Evolutionary conservation across 2,329 filamentous ascomycete species (phyloP), one percentile per base, ranked within the genome.

Genomic region (Monosporascus sp.): DNA sequence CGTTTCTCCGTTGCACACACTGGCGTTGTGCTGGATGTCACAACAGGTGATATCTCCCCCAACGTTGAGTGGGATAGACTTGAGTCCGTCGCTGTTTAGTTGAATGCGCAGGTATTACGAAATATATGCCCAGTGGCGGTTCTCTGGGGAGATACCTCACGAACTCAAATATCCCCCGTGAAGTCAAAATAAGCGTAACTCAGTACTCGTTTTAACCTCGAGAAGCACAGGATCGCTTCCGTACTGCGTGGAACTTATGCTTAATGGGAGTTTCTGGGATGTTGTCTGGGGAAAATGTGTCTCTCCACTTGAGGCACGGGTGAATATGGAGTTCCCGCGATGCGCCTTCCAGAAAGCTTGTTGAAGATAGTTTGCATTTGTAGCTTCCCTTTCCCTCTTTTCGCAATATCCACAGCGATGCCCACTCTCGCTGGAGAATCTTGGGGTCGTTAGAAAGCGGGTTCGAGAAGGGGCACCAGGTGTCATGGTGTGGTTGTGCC

Each of bases 311-410:
- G 42, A 46, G 42, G 42, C 42, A 46, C 42, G 42, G 42, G 42
- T 46, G 42, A 46, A 46, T 46, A 46, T 46, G 42, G 42, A 46
- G 42, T 46, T 46, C 42, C 42, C 42, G 42, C 42, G 42, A 46
- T 24, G 24, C 15, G 22, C 24, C 42, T 27, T 46, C 22, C 6
- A 27, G 42, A 46, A 46, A 31, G 42, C 42, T 46, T 46, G 42
- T 44, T 15, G 42, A 17, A 25, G 24, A 22, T 27, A 46, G 22
- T 27, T n/a, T 31, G 42, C 22, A 25, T 22, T 17, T 46, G 42
- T 17, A 22, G 24, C 24, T 17, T 46, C 42, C 42, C n/a, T 24
- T 46, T 46, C 25, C 7, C 25, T 27, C 24, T 6, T 46, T 25
- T 14, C 1, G 6, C 11, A 22, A 46, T 46, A 46, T 46, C 42